phyloP scores from a whole-genome alignment of 768 basidiomycete species.

The Terana coerulea region DNA sequence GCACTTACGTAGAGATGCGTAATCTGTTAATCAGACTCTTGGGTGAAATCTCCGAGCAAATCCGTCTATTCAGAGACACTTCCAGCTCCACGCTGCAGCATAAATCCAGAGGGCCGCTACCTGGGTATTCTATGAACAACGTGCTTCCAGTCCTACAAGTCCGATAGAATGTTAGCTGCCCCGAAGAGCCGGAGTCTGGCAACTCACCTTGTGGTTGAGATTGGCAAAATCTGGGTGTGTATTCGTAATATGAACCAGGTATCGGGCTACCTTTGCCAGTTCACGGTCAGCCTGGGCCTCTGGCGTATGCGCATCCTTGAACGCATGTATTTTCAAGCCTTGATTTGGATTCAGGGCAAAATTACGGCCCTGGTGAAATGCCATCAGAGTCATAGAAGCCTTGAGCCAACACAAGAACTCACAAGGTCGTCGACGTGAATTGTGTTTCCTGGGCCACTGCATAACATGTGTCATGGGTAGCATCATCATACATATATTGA shows the following conservation, averaged over 20 bases:
- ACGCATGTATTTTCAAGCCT: constrained; percentile 81
- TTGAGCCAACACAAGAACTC: constrained; percentile 17
- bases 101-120: too few species aligned
- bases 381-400: constrained; percentile 10
- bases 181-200: too few species aligned
- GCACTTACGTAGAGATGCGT: too few species aligned
- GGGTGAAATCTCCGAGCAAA: too few species aligned
- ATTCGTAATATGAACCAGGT: constrained; percentile 61
- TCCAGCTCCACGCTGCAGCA: too few species aligned
- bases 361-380: constrained; percentile 62
- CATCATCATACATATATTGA: constrained; percentile 15
- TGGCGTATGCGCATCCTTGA: constrained; percentile 70
- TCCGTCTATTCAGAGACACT: too few species aligned
- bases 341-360: constrained; percentile 85
- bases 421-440: constrained; percentile 88
- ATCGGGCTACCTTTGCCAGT: constrained; percentile 57
- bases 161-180: too few species aligned
- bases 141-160: constrained; percentile 48
- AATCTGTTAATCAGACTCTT: too few species aligned
- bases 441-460: constrained; percentile 65
- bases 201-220: constrained; percentile 61
- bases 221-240: constrained; percentile 54
- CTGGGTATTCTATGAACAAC: constrained; percentile 41
- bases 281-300: constrained; percentile 66
- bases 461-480: constrained; percentile 6